Percentiles rank a stretch among this genome's conserved stretches.
These are phyloP conservation scores for Papiliotrema fonsecae DNA, from an alignment of 1,284 basidiomycete species.

Conservation along the genomic window DNA sequence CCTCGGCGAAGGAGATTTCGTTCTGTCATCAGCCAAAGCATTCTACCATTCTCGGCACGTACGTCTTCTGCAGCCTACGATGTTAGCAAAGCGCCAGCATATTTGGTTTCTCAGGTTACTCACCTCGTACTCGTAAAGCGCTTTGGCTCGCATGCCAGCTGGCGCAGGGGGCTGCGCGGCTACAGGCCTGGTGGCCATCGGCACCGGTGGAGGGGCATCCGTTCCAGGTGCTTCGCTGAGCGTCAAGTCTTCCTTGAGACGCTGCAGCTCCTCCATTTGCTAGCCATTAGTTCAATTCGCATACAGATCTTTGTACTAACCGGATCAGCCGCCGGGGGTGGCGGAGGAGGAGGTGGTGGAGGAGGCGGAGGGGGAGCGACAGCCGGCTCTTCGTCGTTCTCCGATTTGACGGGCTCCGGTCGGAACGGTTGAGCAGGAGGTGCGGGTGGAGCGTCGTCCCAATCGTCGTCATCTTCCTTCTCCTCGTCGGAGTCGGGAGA, in stretches of 20 bases:
- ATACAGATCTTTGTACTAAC: slow-evolving; percentile 8
- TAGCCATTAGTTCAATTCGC: slow-evolving; percentile 6
- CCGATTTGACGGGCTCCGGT: slow-evolving; percentile 20
- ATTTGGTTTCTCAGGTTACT: too few species aligned
- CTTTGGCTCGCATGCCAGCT: slow-evolving; percentile 51
- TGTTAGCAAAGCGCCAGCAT: neutral
- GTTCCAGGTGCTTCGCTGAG: slow-evolving; percentile 33
- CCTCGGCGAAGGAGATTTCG: slow-evolving; percentile 73
- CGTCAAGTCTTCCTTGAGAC: slow-evolving; percentile 42
- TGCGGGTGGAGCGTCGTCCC: slow-evolving; percentile 38
- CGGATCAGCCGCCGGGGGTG: slow-evolving; percentile 51
- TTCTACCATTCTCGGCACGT: slow-evolving; percentile 10
- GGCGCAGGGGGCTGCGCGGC: slow-evolving; percentile 16
- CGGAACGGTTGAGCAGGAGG: slow-evolving; percentile 23
- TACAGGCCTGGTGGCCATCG: slow-evolving; percentile 23
- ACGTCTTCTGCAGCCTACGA: slow-evolving; percentile 37
- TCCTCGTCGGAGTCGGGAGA: slow-evolving; percentile 38
- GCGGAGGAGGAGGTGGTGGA: slow-evolving; percentile 42
- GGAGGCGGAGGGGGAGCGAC: slow-evolving; percentile 36
- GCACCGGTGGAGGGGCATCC: slow-evolving; percentile 33
- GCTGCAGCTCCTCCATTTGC: slow-evolving; percentile 39
- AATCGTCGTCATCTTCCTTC: slow-evolving; percentile 38
- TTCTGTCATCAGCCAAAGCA: slow-evolving; percentile 53
- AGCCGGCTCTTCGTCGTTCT: slow-evolving; percentile 20
- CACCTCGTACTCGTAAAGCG: slow-evolving; percentile 70